Percentiles rank a stretch among this genome's conserved stretches.
These are phyloP conservation scores for Cordyceps cateniannulata DNA, from an alignment of 2,329 filamentous ascomycete genomes.

Conservation along the genomic window DNA sequence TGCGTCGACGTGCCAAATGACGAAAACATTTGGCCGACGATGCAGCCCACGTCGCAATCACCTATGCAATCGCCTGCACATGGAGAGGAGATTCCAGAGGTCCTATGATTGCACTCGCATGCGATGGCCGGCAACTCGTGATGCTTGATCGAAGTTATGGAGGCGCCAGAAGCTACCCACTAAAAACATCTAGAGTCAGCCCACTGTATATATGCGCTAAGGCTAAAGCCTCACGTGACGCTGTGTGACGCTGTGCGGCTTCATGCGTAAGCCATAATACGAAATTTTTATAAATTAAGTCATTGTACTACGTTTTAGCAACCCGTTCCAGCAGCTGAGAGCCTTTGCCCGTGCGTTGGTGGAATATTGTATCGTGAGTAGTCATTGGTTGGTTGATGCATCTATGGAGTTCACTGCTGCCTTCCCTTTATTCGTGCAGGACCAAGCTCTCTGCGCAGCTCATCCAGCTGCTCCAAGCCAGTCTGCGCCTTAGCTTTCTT, in stretches of 20 bases:
- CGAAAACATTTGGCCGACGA: slow-evolving; percentile 35
- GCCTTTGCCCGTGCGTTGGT: background rate
- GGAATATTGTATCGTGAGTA: background rate
- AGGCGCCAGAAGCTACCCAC: slow-evolving; percentile 11
- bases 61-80: slow-evolving; percentile 27
- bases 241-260: background rate
- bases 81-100: slow-evolving; percentile 20
- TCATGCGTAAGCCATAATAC: background rate
- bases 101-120: slow-evolving; percentile 1
- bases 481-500: slow-evolving; percentile 77
- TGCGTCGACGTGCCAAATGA: slow-evolving; percentile 29
- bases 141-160: slow-evolving; percentile 10
- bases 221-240: slow-evolving; percentile 8
- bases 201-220: background rate
- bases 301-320: background rate
- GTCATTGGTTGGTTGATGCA: background rate
- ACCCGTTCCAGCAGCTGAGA: background rate
- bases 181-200: slow-evolving; percentile 1
- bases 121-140: slow-evolving; percentile 5
- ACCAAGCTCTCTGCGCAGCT: slow-evolving; percentile 74
- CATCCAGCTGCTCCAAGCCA: slow-evolving; percentile 84
- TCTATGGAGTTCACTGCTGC: background rate
- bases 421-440: slow-evolving; percentile 56
- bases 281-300: background rate
- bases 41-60: slow-evolving; percentile 36